Conservation (phyloP, 2,329 filamentous ascomycete species). For the Nectriaceae sp. region DNA sequence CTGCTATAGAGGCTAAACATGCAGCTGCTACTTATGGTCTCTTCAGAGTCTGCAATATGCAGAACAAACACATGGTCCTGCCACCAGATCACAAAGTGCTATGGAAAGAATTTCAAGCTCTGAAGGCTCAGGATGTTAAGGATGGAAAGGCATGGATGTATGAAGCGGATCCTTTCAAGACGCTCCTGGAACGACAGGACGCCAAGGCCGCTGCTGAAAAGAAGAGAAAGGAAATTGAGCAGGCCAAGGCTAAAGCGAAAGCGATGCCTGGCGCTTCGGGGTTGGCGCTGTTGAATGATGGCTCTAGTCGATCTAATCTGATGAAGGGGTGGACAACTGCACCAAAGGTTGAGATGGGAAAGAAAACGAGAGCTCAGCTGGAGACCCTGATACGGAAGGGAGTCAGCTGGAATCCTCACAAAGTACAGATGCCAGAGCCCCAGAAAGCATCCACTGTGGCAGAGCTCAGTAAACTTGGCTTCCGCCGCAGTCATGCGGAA, state of each 20-base stretch:
- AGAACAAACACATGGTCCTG: conserved; percentile 92
- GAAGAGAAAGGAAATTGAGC: conserved; percentile 72
- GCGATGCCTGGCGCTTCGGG: conserved; percentile 62
- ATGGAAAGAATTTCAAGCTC: conserved; percentile 86
- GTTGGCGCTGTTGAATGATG: conserved; percentile 50
- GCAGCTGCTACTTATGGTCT: conserved; percentile 90
- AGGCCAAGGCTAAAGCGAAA: conserved; percentile 67
- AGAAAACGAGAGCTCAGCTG: conserved; percentile 73
- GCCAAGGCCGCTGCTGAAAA: conserved; percentile 76
- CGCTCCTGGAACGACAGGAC: conserved; percentile 76
- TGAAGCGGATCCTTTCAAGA: conserved; percentile 89
- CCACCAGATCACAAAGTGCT: conserved; percentile 86
- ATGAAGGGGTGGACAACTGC: conserved; percentile 81
- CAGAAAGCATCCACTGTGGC: conserved; percentile 65
- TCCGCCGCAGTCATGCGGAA: conserved; percentile 84
- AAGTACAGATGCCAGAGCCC: conserved; percentile 60
- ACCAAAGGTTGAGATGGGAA: conserved; percentile 92
- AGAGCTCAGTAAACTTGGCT: conserved; percentile 77
- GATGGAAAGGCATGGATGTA: conserved; percentile 86
- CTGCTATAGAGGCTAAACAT: conserved; percentile 86
- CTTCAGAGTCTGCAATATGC: conserved; percentile 91
- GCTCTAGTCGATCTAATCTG: conserved; percentile 40
- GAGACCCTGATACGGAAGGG: conserved; percentile 78
- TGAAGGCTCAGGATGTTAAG: conserved; percentile 80
- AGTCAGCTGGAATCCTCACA: conserved; percentile 85